phyloP scores from a whole-genome alignment of 2,329 filamentous ascomycete genomes.

The Penicillium griseofulvum region DNA sequence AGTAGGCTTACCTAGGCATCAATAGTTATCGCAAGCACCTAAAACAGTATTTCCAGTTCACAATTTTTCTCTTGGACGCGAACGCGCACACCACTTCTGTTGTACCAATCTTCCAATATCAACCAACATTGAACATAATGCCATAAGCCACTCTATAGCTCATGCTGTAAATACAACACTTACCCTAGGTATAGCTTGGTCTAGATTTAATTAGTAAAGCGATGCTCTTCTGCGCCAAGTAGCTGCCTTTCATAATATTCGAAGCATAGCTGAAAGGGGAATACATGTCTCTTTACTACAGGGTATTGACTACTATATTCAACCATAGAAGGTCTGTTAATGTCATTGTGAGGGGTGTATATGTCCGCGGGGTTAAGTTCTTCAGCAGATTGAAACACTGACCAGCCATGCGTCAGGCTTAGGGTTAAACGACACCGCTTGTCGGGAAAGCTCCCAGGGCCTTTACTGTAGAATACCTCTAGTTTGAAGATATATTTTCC shows the following conservation, averaged over 20 bases:
- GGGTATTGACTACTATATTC: not conserved
- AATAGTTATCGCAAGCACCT: too few relatives aligned
- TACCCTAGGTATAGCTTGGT: slow-evolving; percentile 1
- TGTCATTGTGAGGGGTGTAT: not conserved
- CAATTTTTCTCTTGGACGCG: not conserved
- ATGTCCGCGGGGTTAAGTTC: not conserved
- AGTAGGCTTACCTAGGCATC: too few relatives aligned
- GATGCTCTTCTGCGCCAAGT: not conserved
- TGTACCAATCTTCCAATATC: not conserved
- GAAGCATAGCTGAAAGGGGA: not conserved
- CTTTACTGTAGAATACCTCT: not conserved
- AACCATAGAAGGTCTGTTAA: not conserved
- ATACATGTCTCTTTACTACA: too few relatives aligned
- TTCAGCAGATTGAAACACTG: slow-evolving; percentile 2
- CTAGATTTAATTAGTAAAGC: slow-evolving; percentile 6
- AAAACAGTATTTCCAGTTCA: not conserved
- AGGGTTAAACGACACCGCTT: slow-evolving; percentile 5
- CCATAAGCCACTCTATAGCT: not conserved
- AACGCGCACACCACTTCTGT: not conserved
- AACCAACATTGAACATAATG: not conserved
- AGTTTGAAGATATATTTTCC: not conserved
- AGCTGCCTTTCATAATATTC: not conserved
- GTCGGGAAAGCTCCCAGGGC: not conserved
- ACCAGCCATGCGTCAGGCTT: not conserved
- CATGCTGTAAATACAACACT: not conserved